Conservation (phyloP, 2,329 filamentous ascomycete genomes). For the Verticillium isaacii region DNA sequence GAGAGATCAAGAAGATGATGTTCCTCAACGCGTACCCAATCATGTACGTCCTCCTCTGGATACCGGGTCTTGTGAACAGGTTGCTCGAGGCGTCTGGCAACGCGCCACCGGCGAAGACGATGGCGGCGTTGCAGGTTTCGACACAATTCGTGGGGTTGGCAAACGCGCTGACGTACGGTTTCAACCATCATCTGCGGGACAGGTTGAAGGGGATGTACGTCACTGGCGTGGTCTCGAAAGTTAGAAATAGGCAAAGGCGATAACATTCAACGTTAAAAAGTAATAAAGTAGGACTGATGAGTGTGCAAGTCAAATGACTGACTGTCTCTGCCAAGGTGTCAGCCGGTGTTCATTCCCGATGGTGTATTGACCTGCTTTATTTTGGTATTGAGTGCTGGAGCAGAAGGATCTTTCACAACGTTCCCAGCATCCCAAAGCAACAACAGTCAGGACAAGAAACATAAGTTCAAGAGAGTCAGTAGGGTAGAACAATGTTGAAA, state of each 20-base stretch:
- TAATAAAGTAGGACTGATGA: too few relatives aligned
- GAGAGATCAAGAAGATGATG: constrained; percentile 24
- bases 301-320: too few relatives aligned
- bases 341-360: too few relatives aligned
- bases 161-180: constrained; percentile 32
- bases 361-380: too few relatives aligned
- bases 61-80: constrained; percentile 30
- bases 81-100: constrained; percentile 21
- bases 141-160: constrained; percentile 31
- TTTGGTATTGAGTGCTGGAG: too few relatives aligned
- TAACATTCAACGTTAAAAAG: not conserved
- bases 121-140: constrained; percentile 24
- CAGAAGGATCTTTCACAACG: too few relatives aligned
- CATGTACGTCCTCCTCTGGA: constrained; percentile 30
- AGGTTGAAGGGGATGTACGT: not conserved
- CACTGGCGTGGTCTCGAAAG: not conserved
- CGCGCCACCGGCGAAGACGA: constrained; percentile 11
- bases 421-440: too few relatives aligned
- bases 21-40: constrained; percentile 32
- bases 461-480: too few relatives aligned
- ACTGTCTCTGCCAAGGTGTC: too few relatives aligned
- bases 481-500: too few relatives aligned
- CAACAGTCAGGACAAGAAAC: too few relatives aligned
- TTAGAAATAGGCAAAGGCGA: not conserved
- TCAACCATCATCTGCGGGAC: constrained; percentile 24